These are phyloP conservation scores for Sanghuangporus sanghuang DNA, from an alignment of 1,284 basidiomycete species.

Conservation along the genomic window DNA sequence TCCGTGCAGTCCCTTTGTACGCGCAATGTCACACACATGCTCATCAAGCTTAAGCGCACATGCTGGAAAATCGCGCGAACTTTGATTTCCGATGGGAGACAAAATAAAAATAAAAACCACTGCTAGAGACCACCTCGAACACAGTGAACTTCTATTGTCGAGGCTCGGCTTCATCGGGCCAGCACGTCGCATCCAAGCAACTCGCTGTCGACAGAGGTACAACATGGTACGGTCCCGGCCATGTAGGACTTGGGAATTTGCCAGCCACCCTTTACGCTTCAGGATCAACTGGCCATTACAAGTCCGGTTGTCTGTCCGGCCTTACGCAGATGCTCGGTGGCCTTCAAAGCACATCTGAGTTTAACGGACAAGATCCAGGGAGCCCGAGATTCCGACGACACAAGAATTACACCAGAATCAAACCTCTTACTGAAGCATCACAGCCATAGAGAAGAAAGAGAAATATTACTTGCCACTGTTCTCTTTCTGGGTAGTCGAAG, in stretches of 20 bases:
- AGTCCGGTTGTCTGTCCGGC: conserved; percentile 36
- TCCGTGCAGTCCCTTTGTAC: conserved; percentile 31
- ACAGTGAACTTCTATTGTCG: conserved; percentile 19
- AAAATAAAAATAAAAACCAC: no score
- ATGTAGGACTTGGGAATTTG: conserved; percentile 21
- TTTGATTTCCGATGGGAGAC: conserved; percentile 25
- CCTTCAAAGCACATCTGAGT: conserved; percentile 34
- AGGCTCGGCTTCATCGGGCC: no score
- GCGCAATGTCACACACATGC: conserved; percentile 30
- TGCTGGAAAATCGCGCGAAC: conserved; percentile 28
- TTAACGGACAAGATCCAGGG: conserved; percentile 32
- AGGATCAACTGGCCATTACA: conserved; percentile 29
- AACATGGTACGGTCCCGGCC: no score
- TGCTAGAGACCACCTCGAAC: conserved; percentile 34
- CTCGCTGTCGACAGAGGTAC: no score
- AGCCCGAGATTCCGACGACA: conserved; percentile 19
- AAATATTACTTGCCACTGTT: conserved; percentile 16
- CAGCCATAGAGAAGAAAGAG: conserved; percentile 20
- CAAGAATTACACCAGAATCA: conserved; percentile 29
- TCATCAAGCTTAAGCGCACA: conserved; percentile 29
- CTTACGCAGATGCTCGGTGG: conserved; percentile 39
- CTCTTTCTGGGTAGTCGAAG: conserved; percentile 1
- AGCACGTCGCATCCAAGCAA: no score
- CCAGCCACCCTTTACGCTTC: conserved; percentile 27
- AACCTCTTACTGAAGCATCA: conserved; percentile 47